phyloP scores from a whole-genome alignment of 1,139 yeast species.

The Meyerozyma smithsonii region DNA sequence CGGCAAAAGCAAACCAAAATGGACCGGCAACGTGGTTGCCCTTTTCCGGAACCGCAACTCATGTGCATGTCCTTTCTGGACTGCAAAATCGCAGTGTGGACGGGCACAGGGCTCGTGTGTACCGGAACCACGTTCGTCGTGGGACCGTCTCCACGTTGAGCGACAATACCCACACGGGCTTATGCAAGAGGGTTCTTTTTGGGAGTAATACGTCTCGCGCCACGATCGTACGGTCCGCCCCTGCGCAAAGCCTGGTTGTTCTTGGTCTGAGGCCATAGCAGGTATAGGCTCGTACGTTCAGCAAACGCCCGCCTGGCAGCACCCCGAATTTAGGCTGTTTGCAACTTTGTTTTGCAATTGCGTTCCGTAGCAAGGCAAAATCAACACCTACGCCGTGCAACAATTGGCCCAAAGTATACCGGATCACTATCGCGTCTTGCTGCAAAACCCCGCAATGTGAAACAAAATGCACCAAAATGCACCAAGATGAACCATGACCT shows the following conservation, averaged over 20 bases:
- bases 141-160: neutral
- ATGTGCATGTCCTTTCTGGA: neutral
- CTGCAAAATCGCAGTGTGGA: neutral
- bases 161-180: too few relatives aligned
- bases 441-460: neutral
- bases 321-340: too few relatives aligned
- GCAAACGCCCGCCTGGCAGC: too few relatives aligned
- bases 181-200: too few relatives aligned
- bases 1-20: neutral
- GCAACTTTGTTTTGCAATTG: neutral
- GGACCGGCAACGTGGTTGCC: conserved; percentile 1
- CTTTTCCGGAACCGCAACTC: neutral
- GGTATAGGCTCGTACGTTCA: too few relatives aligned
- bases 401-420: too few relatives aligned
- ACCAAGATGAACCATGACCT: neutral
- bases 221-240: too few relatives aligned
- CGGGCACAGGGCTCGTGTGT: neutral
- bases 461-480: too few relatives aligned
- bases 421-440: neutral
- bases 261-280: too few relatives aligned
- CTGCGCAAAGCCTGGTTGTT: too few relatives aligned
- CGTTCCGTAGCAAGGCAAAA: neutral
- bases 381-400: too few relatives aligned
- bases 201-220: too few relatives aligned
- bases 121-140: neutral